Evolutionary conservation across 2,329 filamentous ascomycete species (phyloP).

Genomic region (Alternaria solani): DNA sequence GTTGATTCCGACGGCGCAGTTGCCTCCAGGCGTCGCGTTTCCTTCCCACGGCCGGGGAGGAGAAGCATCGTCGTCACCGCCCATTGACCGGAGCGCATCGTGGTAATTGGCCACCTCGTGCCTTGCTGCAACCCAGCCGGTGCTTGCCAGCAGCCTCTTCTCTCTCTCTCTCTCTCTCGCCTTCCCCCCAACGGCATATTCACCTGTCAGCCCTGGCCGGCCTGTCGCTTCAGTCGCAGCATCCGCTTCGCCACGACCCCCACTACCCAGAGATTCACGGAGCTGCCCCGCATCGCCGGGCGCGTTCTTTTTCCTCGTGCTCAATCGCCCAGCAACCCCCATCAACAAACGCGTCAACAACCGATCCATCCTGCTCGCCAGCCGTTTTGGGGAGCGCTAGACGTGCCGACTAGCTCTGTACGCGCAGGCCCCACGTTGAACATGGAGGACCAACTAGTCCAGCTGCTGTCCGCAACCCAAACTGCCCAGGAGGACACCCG

Average conservation of each 20-base stretch:
- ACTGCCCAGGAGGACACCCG: conserved; percentile 76
- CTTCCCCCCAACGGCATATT: neutral
- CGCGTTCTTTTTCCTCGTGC: conserved; percentile 30
- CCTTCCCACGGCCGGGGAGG: conserved; percentile 8
- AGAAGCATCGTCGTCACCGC: conserved; percentile 1
- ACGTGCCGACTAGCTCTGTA: conserved; percentile 38
- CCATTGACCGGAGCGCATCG: neutral
- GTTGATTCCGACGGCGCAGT: conserved; percentile 3
- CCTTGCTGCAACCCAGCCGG: neutral
- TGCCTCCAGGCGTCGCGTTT: conserved; percentile 5
- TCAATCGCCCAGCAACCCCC: conserved; percentile 27
- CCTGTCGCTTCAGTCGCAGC: conserved; percentile 2
- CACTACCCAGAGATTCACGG: conserved; percentile 24
- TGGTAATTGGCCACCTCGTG: neutral
- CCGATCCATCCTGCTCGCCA: conserved; percentile 14
- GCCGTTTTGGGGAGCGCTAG: conserved; percentile 36
- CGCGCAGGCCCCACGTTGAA: conserved; percentile 32
- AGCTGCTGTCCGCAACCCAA: conserved; percentile 87
- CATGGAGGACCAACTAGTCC: conserved; percentile 94
- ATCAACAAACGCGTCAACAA: conserved; percentile 34
- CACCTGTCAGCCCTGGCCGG: neutral
- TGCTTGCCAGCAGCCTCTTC: neutral
- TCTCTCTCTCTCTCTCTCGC: neutral
- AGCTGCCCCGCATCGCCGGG: conserved; percentile 38
- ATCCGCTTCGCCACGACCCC: conserved; percentile 19